Evolutionary conservation across 805 yeast species (phyloP).

Genomic region (Scheffersomyces lignosus): DNA sequence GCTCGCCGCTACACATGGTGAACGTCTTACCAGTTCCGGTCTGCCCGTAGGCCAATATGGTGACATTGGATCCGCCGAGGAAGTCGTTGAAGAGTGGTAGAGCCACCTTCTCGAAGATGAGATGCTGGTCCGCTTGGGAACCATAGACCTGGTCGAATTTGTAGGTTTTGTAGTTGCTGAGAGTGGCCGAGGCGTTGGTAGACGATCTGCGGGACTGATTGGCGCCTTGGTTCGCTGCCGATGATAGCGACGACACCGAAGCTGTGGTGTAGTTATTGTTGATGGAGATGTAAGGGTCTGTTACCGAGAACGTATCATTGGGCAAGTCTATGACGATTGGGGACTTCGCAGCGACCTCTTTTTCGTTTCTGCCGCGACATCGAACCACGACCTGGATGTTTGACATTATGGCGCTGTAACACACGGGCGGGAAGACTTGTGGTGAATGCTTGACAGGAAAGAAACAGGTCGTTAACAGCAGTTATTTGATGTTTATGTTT

Average conservation of each 20-base stretch:
- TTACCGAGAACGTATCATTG: slow-evolving; percentile 22
- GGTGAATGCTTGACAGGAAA: too few relatives aligned
- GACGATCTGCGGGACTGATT: slow-evolving; percentile 6
- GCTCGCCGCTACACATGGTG: slow-evolving; percentile 58
- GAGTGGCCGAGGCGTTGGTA: slow-evolving; percentile 16
- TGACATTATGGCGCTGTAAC: slow-evolving; percentile 25
- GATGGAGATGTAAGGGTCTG: slow-evolving; percentile 21
- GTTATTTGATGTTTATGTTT: too few relatives aligned
- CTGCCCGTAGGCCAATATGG: slow-evolving; percentile 78
- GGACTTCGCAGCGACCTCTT: slow-evolving; percentile 44
- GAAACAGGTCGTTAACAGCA: too few relatives aligned
- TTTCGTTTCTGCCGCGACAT: slow-evolving; percentile 50
- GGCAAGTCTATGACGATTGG: slow-evolving; percentile 51
- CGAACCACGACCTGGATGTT: slow-evolving; percentile 55
- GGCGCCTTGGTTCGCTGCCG: neutral
- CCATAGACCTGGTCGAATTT: slow-evolving; percentile 82
- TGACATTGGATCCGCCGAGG: slow-evolving; percentile 60
- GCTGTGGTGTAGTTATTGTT: slow-evolving; percentile 17
- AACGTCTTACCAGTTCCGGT: slow-evolving; percentile 90
- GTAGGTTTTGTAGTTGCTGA: slow-evolving; percentile 50
- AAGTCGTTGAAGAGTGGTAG: slow-evolving; percentile 72
- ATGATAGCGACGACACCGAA: slow-evolving; percentile 11
- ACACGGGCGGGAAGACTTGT: too few relatives aligned
- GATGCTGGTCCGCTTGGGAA: slow-evolving; percentile 71
- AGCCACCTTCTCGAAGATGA: slow-evolving; percentile 67